Base-by-base conservation (phyloP, 495 filamentous ascomycete species). In the Penicillium odoratum region DNA sequence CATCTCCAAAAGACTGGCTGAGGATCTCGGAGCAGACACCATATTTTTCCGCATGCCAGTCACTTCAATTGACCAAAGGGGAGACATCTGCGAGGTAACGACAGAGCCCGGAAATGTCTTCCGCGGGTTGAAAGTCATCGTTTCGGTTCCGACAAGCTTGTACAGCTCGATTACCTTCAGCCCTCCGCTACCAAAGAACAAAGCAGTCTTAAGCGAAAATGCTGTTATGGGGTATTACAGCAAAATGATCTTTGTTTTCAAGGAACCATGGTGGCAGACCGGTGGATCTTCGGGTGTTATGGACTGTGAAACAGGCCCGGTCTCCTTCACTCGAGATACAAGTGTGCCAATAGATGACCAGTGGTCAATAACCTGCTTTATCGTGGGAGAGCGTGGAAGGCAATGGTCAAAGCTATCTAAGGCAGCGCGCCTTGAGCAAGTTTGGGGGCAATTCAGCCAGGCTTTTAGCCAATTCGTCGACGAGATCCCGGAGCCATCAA, bases 281-380 rank as follows among this genome's bases (percentile, higher is more conserved):
- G 31, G 65, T 59, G 54, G 73, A 71, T 64, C 57, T 50, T 73
- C 75, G 7, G 74, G 74, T 0, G 62, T 77, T 25, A 59, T 62
- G 3, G 70, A 70, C 15, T 68, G 61, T 1, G 69, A 64, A 28
- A 56, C 30, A 6, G 78, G 74, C 0, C 77, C 78, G 0, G 69
- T 67, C 3, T 44, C 62, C 2, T 69, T 81, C n/a, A 63, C 66
- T 2, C 66, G 77, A 5, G 79, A 82, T 48, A 78, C 73, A 2
- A 70, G 69, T 43, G 67, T 48, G 15, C 64, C 64, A 0, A 55
- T 55, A 4, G 69, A 74, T 42, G 51, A 44, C 0, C 71, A 78
- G 45, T 76, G 64, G 43, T 62, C 68, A 0, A 60, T 82, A 0
- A 79, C 73, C 1, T 78, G 73, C 40, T 79, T 81, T 46, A 34